Base-by-base conservation (phyloP, 192 early-diverging fungal species). In the Thoreauomyces humboldtii region DNA sequence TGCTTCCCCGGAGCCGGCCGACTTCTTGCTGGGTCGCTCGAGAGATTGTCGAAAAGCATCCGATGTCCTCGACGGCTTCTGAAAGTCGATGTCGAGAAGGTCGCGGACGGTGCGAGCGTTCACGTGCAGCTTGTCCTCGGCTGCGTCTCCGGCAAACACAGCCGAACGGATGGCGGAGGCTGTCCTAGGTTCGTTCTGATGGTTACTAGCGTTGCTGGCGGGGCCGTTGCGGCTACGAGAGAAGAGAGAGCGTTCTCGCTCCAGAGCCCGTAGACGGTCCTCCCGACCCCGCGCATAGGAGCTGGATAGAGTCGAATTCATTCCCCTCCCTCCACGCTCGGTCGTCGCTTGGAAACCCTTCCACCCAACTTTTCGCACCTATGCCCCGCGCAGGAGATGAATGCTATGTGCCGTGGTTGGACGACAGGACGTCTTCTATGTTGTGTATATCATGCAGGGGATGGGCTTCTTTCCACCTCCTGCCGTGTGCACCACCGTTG, bases 221-320 rank as follows among this genome's bases (percentile, higher is more conserved):
- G 15, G 17, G 52, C 7, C 28, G 28, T 33, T 2, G 52, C 21
- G 4, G 52, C 4, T 7, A 2, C 17, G 2, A 54, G 50, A 32
- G 28, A 55, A 71, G 19, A 64, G 59, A 27, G 37, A 6, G 15
- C 69, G 69, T 34, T 71, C 69, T 22, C 60, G 54, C 32, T 71
- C 69, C 17, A 71, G 52, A 5, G 71, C 48, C 19, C 69, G 69
- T 11, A 71, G 60, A n/a, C 69, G 69, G 14, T 71, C 61, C 34
- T 63, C 28, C 9, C 69, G 59, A 15, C 50, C 50, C 27, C 50
- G 50, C 4, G 32, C 19, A 52, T 52, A 52, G 15, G 50, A 4
- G 50, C 19, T 28, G 4, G 50, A 52, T n/a, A n/a, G n/a, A n/a
- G n/a, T n/a, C n/a, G n/a, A n/a, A n/a, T n/a, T n/a, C n/a, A n/a